These are phyloP conservation scores for Sporopachydermia cereana DNA, from an alignment of 1,139 yeast species.

Conservation along the genomic window DNA sequence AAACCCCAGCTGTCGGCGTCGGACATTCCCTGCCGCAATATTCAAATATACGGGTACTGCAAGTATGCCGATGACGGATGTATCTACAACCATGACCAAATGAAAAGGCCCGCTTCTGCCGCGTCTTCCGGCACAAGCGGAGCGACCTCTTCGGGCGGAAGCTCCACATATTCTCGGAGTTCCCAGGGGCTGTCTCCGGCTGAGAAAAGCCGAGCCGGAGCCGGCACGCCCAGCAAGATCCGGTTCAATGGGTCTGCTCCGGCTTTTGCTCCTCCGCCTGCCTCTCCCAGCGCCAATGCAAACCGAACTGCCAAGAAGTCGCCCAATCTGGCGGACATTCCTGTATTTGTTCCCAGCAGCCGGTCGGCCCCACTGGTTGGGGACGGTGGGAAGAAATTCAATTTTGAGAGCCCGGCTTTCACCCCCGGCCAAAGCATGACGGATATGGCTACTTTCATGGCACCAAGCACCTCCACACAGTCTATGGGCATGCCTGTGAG, in stretches of 20 bases:
- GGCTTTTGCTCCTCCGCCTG: constrained; percentile 12
- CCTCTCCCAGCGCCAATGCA: constrained; percentile 17
- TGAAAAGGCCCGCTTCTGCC: neutral
- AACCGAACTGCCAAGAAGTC: constrained; percentile 37
- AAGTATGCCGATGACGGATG: constrained; percentile 86
- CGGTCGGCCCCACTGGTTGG: neutral
- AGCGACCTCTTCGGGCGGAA: neutral
- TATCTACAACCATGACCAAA: constrained; percentile 54
- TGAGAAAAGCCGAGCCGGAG: neutral
- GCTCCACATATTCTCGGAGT: neutral
- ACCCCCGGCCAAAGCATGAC: constrained; percentile 16
- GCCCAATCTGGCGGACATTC: constrained; percentile 44
- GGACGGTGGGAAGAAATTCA: constrained; percentile 19
- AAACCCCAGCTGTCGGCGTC: constrained; percentile 32
- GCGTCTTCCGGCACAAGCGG: neutral
- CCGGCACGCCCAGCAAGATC: neutral
- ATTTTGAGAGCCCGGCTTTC: constrained; percentile 25
- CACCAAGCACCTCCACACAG: constrained; percentile 23
- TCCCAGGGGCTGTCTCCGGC: neutral
- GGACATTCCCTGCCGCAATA: constrained; percentile 76
- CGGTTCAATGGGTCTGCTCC: constrained; percentile 9
- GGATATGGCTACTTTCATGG: neutral
- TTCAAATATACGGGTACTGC: constrained; percentile 80
- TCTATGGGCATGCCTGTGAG: neutral
- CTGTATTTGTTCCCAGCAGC: constrained; percentile 40